Percentiles rank a stretch among this genome's conserved stretches.
Conservation (phyloP, 345 rosid species). For the Angophora floribunda region DNA sequence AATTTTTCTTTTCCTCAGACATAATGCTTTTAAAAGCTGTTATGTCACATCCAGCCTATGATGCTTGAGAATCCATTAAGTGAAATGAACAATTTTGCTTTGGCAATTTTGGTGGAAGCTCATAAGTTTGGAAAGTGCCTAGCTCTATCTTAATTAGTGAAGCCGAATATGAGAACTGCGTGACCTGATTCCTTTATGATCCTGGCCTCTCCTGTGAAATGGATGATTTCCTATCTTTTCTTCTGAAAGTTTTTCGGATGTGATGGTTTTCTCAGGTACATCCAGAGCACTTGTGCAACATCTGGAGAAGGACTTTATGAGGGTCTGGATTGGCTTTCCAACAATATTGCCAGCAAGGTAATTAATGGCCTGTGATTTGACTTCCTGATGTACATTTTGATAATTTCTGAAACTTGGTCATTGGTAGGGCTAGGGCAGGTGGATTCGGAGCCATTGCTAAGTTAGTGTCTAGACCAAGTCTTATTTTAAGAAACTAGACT, state of each 20-base stretch:
- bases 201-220: background rate
- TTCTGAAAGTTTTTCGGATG: background rate
- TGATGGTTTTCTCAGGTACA: slow-evolving; percentile 41
- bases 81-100: background rate
- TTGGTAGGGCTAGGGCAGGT: background rate
- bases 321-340: slow-evolving; percentile 86
- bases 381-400: background rate
- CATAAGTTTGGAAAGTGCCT: background rate
- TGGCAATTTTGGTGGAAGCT: background rate
- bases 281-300: slow-evolving; percentile 78
- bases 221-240: background rate
- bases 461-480: background rate
- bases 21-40: background rate
- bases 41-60: background rate
- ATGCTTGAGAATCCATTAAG: background rate
- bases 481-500: background rate
- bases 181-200: background rate
- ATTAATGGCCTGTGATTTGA: background rate
- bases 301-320: slow-evolving; percentile 81
- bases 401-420: background rate
- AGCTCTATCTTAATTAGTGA: background rate
- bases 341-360: slow-evolving; percentile 63
- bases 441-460: background rate
- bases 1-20: background rate
- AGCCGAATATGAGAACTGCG: background rate